phyloP scores from a whole-genome alignment of 1,139 yeast species.

The Yamadazyma blattariae region DNA sequence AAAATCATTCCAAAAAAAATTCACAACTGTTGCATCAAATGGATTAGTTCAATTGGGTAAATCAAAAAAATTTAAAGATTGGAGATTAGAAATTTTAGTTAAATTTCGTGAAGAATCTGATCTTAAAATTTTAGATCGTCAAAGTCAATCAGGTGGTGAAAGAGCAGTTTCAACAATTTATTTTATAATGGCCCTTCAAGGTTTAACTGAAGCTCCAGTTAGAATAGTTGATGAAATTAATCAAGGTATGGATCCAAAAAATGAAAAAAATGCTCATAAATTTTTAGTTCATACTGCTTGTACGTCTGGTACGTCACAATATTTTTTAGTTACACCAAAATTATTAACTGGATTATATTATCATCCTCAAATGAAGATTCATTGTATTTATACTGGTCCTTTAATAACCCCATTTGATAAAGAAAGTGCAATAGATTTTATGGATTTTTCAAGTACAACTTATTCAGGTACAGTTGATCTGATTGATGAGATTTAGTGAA shows the following conservation, averaged over 20 bases:
- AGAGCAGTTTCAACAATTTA: constrained; percentile 93
- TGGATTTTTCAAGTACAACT: constrained; percentile 31
- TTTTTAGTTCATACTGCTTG: constrained; percentile 88
- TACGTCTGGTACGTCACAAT: constrained; percentile 60
- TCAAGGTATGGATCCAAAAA: constrained; percentile 97
- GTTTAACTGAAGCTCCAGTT: constrained; percentile 87
- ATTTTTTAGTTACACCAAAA: constrained; percentile 91
- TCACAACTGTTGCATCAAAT: constrained; percentile 75
- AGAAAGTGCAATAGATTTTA: constrained; percentile 20
- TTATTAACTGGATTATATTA: constrained; percentile 75
- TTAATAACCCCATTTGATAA: constrained; percentile 20
- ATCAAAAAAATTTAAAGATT: constrained; percentile 58
- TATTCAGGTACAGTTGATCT: too few relatives aligned
- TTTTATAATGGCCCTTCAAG: constrained; percentile 87
- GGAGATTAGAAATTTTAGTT: constrained; percentile 84
- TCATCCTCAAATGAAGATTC: constrained; percentile 80
- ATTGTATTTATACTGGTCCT: constrained; percentile 78
- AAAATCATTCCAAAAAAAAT: constrained; percentile 59
- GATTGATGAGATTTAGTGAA: too few relatives aligned
- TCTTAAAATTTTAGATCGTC: constrained; percentile 70
- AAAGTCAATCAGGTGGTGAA: constrained; percentile 97
- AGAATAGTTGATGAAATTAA: constrained; percentile 97
- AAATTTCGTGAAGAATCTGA: constrained; percentile 78
- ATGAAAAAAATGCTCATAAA: constrained; percentile 84
- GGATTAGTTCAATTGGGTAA: constrained; percentile 70